Conservation (phyloP, 768 basidiomycete species). For the Pleurotus sapidus region DNA sequence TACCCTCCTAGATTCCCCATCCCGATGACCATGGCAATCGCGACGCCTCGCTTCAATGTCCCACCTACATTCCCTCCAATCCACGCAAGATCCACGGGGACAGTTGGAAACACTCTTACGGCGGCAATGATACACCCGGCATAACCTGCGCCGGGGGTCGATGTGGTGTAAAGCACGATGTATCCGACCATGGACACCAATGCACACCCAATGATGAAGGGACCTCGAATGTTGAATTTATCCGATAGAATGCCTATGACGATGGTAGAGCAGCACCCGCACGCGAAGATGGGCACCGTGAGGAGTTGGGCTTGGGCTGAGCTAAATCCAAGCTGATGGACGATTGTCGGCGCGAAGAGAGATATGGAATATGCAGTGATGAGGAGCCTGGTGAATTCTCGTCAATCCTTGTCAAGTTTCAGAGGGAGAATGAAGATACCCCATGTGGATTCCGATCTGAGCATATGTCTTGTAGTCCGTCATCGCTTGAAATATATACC, state of each 20-base stretch:
- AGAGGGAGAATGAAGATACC: constrained; percentile 20
- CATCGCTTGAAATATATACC: constrained; percentile 48
- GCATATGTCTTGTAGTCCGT: constrained; percentile 42
- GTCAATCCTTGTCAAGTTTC: neutral
- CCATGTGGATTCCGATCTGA: constrained; percentile 38
- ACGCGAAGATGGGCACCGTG: constrained; percentile 48
- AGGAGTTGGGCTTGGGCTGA: constrained; percentile 49
- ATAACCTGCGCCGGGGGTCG: constrained; percentile 35
- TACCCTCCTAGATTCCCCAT: constrained; percentile 51
- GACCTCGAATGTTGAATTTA: constrained; percentile 39
- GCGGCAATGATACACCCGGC: constrained; percentile 47
- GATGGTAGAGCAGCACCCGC: constrained; percentile 43
- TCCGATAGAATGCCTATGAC: constrained; percentile 40
- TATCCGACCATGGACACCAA: constrained; percentile 49
- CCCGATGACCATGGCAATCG: constrained; percentile 51
- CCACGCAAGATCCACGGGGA: constrained; percentile 51
- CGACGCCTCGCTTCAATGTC: constrained; percentile 48
- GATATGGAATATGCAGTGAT: constrained; percentile 42
- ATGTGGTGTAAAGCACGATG: constrained; percentile 39
- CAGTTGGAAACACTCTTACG: constrained; percentile 49
- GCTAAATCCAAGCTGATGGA: constrained; percentile 44
- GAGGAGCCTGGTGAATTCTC: constrained; percentile 25
- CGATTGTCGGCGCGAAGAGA: constrained; percentile 50
- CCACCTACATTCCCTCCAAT: constrained; percentile 53
- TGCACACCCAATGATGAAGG: constrained; percentile 42